These are phyloP conservation scores for Agroathelia rolfsii DNA, from an alignment of 1,284 basidiomycete species.

Conservation along the genomic window DNA sequence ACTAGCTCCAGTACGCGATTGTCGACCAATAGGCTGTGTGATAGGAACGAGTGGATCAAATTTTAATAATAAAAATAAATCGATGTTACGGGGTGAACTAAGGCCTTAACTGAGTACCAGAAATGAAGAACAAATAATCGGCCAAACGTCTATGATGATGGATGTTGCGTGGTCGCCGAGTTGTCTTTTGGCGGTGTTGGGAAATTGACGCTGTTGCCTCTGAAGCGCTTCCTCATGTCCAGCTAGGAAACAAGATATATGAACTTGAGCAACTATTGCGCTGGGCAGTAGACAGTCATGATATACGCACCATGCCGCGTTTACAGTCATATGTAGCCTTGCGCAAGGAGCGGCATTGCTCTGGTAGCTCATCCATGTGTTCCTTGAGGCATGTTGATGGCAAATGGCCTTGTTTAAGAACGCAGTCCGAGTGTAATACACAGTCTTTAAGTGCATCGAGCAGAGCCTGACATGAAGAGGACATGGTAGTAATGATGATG, in stretches of 20 bases:
- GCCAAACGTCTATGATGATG: too few relatives aligned
- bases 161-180: too few relatives aligned
- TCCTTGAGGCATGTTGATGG: slow-evolving; percentile 74
- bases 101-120: too few relatives aligned
- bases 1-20: too few relatives aligned
- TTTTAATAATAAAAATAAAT: too few relatives aligned
- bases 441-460: slow-evolving; percentile 71
- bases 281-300: slow-evolving; percentile 1
- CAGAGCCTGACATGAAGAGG: slow-evolving; percentile 68
- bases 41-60: too few relatives aligned
- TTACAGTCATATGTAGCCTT: slow-evolving; percentile 82
- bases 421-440: slow-evolving; percentile 74
- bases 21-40: too few relatives aligned
- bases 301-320: slow-evolving; percentile 67
- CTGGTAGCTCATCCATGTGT: slow-evolving; percentile 64
- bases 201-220: slow-evolving; percentile 69
- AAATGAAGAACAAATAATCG: too few relatives aligned
- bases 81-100: too few relatives aligned
- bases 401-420: slow-evolving; percentile 57
- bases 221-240: slow-evolving; percentile 76
- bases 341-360: slow-evolving; percentile 64
- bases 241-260: slow-evolving; percentile 33
- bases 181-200: too few relatives aligned
- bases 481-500: slow-evolving; percentile 35
- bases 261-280: neutral